Conservation (phyloP, 352 stramenopile genomes). For the Elongisporangium anandrum region DNA sequence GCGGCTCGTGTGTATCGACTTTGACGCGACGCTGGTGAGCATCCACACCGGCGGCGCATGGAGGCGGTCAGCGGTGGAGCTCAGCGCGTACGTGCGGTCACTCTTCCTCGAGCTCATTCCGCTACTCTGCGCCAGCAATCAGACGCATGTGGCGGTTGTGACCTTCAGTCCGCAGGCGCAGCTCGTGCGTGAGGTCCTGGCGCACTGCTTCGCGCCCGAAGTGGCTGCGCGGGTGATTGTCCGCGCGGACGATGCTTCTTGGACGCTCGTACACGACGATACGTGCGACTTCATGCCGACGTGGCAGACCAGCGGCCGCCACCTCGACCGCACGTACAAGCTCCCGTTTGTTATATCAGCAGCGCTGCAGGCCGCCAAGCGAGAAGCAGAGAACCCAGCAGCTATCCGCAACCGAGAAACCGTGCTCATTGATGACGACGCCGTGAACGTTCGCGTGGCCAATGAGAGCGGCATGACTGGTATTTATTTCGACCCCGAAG, state of each 20-base stretch:
- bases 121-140: constrained; percentile 22
- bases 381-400: constrained; percentile 8
- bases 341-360: constrained; percentile 73
- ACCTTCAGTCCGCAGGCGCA: constrained; percentile 74
- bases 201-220: constrained; percentile 34
- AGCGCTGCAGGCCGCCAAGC: constrained; percentile 31
- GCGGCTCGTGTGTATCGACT: constrained; percentile 81
- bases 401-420: constrained; percentile 57
- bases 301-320: constrained; percentile 45
- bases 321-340: constrained; percentile 69
- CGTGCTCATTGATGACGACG: constrained; percentile 78
- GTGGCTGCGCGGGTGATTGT: constrained; percentile 46
- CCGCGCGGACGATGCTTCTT: constrained; percentile 56
- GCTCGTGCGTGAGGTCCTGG: constrained; percentile 61
- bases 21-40: constrained; percentile 75
- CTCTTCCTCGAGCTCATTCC: constrained; percentile 65
- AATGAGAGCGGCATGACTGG: constrained; percentile 69
- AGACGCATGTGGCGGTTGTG: constrained; percentile 64
- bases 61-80: constrained; percentile 28
- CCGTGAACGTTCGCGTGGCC: constrained; percentile 66
- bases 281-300: constrained; percentile 42
- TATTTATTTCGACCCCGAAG: constrained; percentile 64
- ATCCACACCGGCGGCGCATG: constrained; percentile 73
- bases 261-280: constrained; percentile 45
- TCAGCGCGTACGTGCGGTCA: constrained; percentile 47